Evolutionary conservation across 176 grass and related monocot species (phyloP).

Genomic region (Zizania latifolia): DNA sequence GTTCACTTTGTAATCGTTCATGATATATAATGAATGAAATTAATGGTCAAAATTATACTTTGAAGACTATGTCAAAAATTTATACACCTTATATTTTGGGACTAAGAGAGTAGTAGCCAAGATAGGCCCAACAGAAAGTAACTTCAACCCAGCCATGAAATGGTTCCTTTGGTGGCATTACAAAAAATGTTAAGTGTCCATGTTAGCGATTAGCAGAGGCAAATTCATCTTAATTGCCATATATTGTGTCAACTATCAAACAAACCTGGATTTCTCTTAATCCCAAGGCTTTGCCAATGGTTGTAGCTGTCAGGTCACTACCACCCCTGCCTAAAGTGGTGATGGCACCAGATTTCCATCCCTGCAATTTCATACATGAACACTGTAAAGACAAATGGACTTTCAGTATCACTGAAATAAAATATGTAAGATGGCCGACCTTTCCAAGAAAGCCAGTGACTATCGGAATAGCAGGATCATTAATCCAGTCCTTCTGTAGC

Average conservation of each 20-base stretch:
- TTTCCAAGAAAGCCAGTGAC: constrained; percentile 80
- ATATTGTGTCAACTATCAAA: neutral
- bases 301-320: constrained; percentile 74
- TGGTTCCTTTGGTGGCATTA: too few species aligned
- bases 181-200: neutral
- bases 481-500: constrained; percentile 59
- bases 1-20: too few species aligned
- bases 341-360: constrained; percentile 71
- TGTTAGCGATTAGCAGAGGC: neutral
- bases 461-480: constrained; percentile 52
- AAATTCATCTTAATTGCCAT: neutral
- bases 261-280: constrained; percentile 77
- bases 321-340: constrained; percentile 76
- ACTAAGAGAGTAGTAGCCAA: too few species aligned
- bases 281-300: constrained; percentile 80
- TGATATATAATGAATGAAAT: too few species aligned
- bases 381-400: neutral
- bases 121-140: too few species aligned
- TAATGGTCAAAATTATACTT: too few species aligned
- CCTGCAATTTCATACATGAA: constrained; percentile 32
- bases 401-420: neutral
- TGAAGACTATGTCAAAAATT: too few species aligned
- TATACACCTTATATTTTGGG: too few species aligned
- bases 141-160: too few species aligned
- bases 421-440: constrained; percentile 27